Evolutionary conservation across 2,329 filamentous ascomycete species (phyloP).

Genomic region (Neonectria magnoliae): DNA sequence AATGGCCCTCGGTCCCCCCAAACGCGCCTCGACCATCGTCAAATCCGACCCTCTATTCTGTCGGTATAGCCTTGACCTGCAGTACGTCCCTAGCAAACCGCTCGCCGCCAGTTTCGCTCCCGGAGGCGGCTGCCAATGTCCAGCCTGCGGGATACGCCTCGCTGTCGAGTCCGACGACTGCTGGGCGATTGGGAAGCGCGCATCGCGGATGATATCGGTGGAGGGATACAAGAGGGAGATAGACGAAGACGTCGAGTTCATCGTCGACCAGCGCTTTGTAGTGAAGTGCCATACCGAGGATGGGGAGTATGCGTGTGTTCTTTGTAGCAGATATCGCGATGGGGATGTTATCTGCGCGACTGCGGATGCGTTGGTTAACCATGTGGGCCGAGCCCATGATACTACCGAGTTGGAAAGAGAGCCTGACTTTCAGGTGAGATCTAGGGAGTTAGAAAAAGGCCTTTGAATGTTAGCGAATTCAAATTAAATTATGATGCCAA

Average conservation of each 20-base stretch:
- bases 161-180: slow-evolving; percentile 34
- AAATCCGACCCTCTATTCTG: slow-evolving; percentile 33
- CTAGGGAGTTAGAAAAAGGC: slow-evolving; percentile 23
- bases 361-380: slow-evolving; percentile 33
- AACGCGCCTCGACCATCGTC: slow-evolving; percentile 18
- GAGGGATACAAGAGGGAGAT: slow-evolving; percentile 32
- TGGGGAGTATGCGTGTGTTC: slow-evolving; percentile 36
- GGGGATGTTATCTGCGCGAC: slow-evolving; percentile 32
- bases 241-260: slow-evolving; percentile 38
- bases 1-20: slow-evolving; percentile 9
- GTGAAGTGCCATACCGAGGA: slow-evolving; percentile 39
- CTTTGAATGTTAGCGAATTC: background rate
- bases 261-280: slow-evolving; percentile 36
- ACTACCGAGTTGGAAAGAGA: slow-evolving; percentile 36
- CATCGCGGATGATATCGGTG: slow-evolving; percentile 17
- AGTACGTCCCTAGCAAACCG: slow-evolving; percentile 23
- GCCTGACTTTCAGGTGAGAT: slow-evolving; percentile 31
- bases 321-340: slow-evolving; percentile 35
- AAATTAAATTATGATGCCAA: background rate
- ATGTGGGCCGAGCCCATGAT: slow-evolving; percentile 32
- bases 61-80: slow-evolving; percentile 38
- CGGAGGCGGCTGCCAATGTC: slow-evolving; percentile 28
- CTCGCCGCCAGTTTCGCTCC: slow-evolving; percentile 34
- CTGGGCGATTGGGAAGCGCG: slow-evolving; percentile 37
- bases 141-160: slow-evolving; percentile 30